Evolutionary conservation across 2,329 filamentous ascomycete species (phyloP), one percentile per base, ranked within the genome.

Genomic region (Aspergillus quadrilineatus): DNA sequence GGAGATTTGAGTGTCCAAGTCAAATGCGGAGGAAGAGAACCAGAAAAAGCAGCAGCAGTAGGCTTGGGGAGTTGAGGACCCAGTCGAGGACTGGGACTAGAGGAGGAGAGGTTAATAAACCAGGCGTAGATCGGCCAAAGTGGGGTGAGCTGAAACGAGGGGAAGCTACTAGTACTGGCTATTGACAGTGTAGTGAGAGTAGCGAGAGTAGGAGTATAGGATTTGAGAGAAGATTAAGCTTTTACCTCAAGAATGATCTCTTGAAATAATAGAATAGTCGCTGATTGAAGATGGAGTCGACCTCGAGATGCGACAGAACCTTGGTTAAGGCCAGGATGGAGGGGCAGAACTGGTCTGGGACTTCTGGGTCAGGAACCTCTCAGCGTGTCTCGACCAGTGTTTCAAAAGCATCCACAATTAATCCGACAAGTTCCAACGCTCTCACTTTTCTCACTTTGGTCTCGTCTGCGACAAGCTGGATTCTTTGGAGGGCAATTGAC

Each of bases 301-400:
- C 26, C 17, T 39, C 50, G 29, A 43, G 36, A 37, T 12, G 34
- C 10, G 34, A 36, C 29, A 30, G 48, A 32, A 59, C 56, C 56
- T 56, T 59, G 56, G 56, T 58, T 55, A 29, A 45, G 37, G 39
- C 12, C 22, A 28, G 26, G 45, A 34, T 26, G 28, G 36, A 50
- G 37, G 39, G 39, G 39, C 36, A 39, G 29, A 4, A 37, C 8
- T 37, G 34, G 14, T 15, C 15, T 17, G 10, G 15, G 46, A 41
- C 28, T 39, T 22, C 34, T 48, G 48, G 54, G 42, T 48, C 48
- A 52, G 48, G 49, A 52, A 56, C 47, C 47, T 47, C 34, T 32
- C 36, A 10, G 12, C 15, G 32, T 49, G 55, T 58, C 63, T 58
- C 53, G 53, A 60, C 64, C 63, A 65, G 64, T 61, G 64, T 66